A percentile compares a stretch with the other conserved stretches of the same genome.
Conservation (phyloP, 306 rosid species). For the Quillaja saponaria region DNA sequence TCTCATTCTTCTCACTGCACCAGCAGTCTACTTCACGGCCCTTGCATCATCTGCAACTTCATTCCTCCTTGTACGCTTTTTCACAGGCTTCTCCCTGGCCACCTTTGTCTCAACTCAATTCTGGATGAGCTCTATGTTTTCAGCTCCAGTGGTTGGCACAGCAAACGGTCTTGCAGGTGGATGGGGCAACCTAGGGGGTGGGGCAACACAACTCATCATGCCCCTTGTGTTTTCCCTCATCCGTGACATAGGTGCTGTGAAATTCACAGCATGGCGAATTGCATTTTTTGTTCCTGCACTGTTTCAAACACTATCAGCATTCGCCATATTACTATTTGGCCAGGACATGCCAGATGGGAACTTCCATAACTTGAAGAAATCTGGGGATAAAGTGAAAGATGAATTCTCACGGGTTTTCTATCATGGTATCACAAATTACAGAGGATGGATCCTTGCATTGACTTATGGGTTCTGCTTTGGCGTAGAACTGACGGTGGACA, state of each 20-base stretch:
- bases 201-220: conserved; percentile 87
- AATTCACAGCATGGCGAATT: conserved; percentile 82
- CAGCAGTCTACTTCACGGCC: conserved; percentile 67
- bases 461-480: conserved; percentile 90
- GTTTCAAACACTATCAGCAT: conserved; percentile 67
- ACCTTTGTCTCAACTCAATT: conserved; percentile 88
- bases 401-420: conserved; percentile 49
- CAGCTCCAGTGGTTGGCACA: conserved; percentile 63
- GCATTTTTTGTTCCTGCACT: conserved; percentile 78
- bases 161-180: conserved; percentile 81
- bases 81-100: conserved; percentile 83
- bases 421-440: conserved; percentile 60
- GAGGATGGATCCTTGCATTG: conserved; percentile 84
- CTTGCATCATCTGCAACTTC: conserved; percentile 48
- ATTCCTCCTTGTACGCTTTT: conserved; percentile 71
- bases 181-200: conserved; percentile 93
- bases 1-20: conserved; percentile 65
- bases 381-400: conserved; percentile 67
- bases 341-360: conserved; percentile 84
- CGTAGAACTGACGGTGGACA: conserved; percentile 77
- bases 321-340: conserved; percentile 50
- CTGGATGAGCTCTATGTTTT: conserved; percentile 98
- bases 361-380: conserved; percentile 46
- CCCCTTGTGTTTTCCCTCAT: conserved; percentile 66
- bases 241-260: conserved; percentile 44